A percentile compares a stretch with the other conserved stretches of the same genome.
Evolutionary conservation across 2,329 filamentous ascomycete species (phyloP).

Genomic region (Rachicladosporium sp.): DNA sequence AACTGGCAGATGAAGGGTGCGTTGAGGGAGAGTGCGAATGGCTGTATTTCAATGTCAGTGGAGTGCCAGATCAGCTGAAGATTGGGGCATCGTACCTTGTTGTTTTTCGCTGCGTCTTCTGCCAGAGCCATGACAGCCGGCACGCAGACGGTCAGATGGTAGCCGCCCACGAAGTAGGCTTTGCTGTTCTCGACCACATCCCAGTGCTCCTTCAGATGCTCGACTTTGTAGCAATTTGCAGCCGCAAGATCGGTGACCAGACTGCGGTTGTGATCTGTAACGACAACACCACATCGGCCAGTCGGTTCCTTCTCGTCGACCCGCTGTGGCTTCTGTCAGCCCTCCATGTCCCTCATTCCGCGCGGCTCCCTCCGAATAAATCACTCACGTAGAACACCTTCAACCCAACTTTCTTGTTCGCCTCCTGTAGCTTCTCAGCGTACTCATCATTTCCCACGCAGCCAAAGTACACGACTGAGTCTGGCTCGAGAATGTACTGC

Average conservation of each 20-base stretch:
- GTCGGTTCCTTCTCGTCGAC: constrained; percentile 75
- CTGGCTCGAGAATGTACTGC: constrained; percentile 76
- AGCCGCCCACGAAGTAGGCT: constrained; percentile 87
- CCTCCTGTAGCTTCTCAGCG: constrained; percentile 73
- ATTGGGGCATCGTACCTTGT: constrained; percentile 51
- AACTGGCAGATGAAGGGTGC: constrained; percentile 94
- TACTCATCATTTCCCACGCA: constrained; percentile 95
- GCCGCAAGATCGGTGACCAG: constrained; percentile 92
- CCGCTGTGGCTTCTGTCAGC: constrained; percentile 30
- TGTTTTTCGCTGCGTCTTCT: constrained; percentile 73
- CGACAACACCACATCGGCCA: constrained; percentile 89
- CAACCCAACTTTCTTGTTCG: constrained; percentile 76
- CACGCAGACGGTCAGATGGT: constrained; percentile 93
- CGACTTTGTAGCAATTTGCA: constrained; percentile 92
- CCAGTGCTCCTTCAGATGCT: constrained; percentile 94
- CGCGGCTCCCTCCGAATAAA: no score
- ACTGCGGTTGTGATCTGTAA: constrained; percentile 90
- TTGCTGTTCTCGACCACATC: constrained; percentile 76
- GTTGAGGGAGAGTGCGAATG: constrained; percentile 80
- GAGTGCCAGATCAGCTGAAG: background rate
- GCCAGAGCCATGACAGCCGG: constrained; percentile 80
- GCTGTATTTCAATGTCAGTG: constrained; percentile 24
- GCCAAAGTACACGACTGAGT: constrained; percentile 87
- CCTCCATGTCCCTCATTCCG: no score
- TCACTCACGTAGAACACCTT: constrained; percentile 66